Percentiles rank a stretch among this genome's conserved stretches.
These are phyloP conservation scores for Salix arbutifolia DNA, from an alignment of 345 rosid genomes.

Conservation along the genomic window DNA sequence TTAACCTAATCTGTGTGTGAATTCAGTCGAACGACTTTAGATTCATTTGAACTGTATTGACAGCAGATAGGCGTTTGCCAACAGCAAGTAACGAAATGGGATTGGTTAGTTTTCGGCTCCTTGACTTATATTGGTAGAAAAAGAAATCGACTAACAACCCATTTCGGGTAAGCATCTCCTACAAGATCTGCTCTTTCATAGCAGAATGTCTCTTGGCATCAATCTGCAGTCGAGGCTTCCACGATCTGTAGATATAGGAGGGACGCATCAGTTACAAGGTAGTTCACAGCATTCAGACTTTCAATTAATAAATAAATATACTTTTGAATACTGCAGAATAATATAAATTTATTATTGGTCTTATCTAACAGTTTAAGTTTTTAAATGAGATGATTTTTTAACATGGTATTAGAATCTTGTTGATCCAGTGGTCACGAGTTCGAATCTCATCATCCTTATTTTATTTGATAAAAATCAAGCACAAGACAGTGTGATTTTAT, in stretches of 20 bases:
- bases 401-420: too few species aligned
- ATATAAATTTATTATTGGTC: too few species aligned
- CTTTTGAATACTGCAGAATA: too few species aligned
- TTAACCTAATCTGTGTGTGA: too few species aligned
- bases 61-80: too few species aligned
- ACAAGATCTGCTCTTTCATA: conserved; percentile 98
- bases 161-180: conserved; percentile 97
- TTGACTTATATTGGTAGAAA: conserved; percentile 35
- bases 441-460: too few species aligned
- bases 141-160: conserved; percentile 93
- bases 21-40: neutral
- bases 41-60: neutral
- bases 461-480: too few species aligned
- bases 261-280: conserved; percentile 6
- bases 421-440: too few species aligned
- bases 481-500: too few species aligned
- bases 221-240: conserved; percentile 98
- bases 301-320: conserved; percentile 3
- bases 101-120: too few species aligned
- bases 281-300: neutral
- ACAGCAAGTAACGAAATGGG: neutral
- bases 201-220: conserved; percentile 98
- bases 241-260: conserved; percentile 49
- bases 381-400: too few species aligned
- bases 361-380: too few species aligned